Base-by-base conservation (phyloP, 805 yeast genomes). In the Tetrapisispora fleetii region DNA sequence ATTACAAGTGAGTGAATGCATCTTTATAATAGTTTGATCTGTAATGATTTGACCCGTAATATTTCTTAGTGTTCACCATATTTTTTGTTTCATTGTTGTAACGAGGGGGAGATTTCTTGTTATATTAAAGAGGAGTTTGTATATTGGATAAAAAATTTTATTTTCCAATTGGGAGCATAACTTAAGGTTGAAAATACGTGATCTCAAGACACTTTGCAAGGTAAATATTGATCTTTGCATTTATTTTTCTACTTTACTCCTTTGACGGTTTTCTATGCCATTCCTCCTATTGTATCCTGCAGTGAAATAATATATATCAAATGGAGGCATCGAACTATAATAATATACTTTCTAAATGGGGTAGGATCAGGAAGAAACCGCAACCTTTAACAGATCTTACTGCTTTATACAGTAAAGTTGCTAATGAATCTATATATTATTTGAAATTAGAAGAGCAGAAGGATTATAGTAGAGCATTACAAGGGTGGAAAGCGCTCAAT, bases 401-500 rank as follows among this genome's bases (percentile, higher is more conserved):
- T 43, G 80, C 76, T 45, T 63, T 82, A 1, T 83, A 83, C 63
- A 75, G 78, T 53, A 83, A 79, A 50, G 71, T 78, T 45, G 83
- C 86, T 45, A 77, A 77, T 56, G 71, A 69, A 50, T 74, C 86
- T 4, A 70, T 83, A 46, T 69, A 73, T 51, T 78, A 81, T 62
- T 58, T 80, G 45, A 71, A 78, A 3, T 59, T 79, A 18, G 89
- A 84, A 56, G 83, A 83, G 50, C 67, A 70, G 18, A 69, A 73
- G 33, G 71, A 75, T 19, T 62, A 72, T 41, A 75, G 71, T 45
- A 78, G 75, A 17, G 84, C 89, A 2, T 64, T 82, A 19, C 77
- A 75, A 50, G 90, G 90, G 2, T 83, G 91, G 90, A 83, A 80
- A 54, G 70, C 80, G 2, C 64, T 85, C n/a, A 86, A 81, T 52